Percentiles rank a stretch among this genome's conserved stretches.
These are phyloP conservation scores for Suillus clintonianus DNA, from an alignment of 768 basidiomycete genomes.

Conservation along the genomic window DNA sequence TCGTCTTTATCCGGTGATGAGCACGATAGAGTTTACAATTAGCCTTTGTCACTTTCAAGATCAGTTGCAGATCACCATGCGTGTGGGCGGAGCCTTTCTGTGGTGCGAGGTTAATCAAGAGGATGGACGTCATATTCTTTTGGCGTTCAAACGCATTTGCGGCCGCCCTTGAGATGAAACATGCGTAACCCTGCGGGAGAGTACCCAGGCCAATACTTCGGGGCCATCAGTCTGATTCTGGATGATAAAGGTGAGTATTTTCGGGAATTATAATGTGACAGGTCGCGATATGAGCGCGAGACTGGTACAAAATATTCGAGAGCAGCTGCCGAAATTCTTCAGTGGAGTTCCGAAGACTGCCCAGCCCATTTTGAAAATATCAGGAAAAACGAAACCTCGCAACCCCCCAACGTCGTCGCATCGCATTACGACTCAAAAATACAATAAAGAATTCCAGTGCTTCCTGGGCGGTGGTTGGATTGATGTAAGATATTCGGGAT, in stretches of 20 bases:
- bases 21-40: constrained; percentile 40
- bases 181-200: constrained; percentile 18
- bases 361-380: neutral
- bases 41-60: constrained; percentile 27
- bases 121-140: constrained; percentile 6
- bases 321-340: neutral
- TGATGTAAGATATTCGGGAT: constrained; percentile 18
- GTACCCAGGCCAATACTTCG: constrained; percentile 9
- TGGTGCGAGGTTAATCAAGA: constrained; percentile 16
- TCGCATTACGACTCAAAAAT: neutral
- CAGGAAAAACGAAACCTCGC: neutral
- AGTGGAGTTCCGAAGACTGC: neutral
- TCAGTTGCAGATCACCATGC: constrained; percentile 13
- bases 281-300: constrained; percentile 26
- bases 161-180: constrained; percentile 17
- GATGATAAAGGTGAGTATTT: constrained; percentile 20
- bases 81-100: constrained; percentile 19
- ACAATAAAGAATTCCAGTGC: neutral
- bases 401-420: neutral
- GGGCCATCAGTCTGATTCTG: constrained; percentile 25
- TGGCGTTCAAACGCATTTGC: constrained; percentile 5
- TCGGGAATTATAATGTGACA: constrained; percentile 17
- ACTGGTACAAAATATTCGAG: constrained; percentile 11
- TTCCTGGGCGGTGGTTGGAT: neutral
- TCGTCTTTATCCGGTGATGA: neutral